phyloP scores from a whole-genome alignment of 208 protist species.

The Trypanosoma rangeli region DNA sequence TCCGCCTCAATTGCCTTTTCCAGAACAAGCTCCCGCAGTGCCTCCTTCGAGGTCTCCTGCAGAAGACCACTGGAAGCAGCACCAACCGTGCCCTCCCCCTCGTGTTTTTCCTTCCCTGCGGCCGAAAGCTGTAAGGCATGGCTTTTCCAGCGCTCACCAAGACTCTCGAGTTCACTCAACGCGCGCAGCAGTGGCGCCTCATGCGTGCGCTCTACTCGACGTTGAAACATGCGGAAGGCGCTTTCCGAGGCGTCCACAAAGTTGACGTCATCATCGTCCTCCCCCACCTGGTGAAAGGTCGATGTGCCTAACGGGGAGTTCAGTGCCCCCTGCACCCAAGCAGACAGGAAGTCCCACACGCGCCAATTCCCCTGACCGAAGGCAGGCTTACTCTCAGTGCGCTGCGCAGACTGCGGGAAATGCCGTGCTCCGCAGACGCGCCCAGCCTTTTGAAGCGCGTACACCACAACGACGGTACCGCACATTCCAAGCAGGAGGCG shows the following conservation, averaged over 20 bases:
- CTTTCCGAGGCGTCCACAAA: conserved; percentile 53
- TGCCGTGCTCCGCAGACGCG: not conserved
- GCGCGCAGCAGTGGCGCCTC: conserved; percentile 39
- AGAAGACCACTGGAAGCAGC: not conserved
- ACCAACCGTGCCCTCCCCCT: not conserved
- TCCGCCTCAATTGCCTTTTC: conserved; percentile 47
- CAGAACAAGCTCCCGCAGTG: conserved; percentile 20
- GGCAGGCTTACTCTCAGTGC: not conserved
- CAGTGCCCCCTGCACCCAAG: not conserved
- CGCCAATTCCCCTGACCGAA: not conserved
- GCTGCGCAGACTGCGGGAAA: not conserved
- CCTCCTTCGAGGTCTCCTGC: conserved; percentile 9
- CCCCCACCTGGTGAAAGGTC: not conserved
- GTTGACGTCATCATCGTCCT: conserved; percentile 40
- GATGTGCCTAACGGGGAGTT: not conserved
- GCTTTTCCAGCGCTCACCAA: conserved; percentile 16
- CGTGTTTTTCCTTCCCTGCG: not conserved
- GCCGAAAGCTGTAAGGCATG: not conserved
- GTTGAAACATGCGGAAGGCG: conserved; percentile 41
- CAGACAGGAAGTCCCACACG: not conserved
- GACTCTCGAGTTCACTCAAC: conserved; percentile 40
- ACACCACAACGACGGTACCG: not conserved
- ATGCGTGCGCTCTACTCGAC: conserved; percentile 35
- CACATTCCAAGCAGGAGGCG: not conserved
- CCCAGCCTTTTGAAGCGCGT: not conserved